Percentiles rank a stretch among this genome's conserved stretches.
phyloP scores from a whole-genome alignment of 2,329 filamentous ascomycete genomes.

The Pseudocercospora vitis region DNA sequence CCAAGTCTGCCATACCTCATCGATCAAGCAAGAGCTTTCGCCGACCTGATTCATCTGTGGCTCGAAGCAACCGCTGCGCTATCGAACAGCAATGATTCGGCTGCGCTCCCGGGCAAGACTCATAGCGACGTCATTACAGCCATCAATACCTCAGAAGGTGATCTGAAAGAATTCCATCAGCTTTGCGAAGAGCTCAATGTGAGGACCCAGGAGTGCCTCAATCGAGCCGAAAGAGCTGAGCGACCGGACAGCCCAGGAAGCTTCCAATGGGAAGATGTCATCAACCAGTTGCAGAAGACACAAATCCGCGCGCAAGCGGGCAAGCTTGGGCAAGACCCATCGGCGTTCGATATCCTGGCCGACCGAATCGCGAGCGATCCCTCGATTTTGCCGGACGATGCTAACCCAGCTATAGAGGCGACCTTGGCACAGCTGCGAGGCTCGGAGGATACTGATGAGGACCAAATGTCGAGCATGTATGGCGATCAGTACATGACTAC shows the following conservation, averaged over 20 bases:
- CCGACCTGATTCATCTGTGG: slow-evolving; percentile 80
- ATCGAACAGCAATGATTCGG: slow-evolving; percentile 21
- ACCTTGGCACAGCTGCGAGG: slow-evolving; percentile 25
- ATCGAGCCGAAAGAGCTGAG: slow-evolving; percentile 54
- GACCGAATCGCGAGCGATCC: slow-evolving; percentile 34
- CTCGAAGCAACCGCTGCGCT: slow-evolving; percentile 53
- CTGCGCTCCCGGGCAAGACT: slow-evolving; percentile 24
- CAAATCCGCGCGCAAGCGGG: slow-evolving; percentile 30
- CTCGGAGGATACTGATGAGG: slow-evolving; percentile 26
- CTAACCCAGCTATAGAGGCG: slow-evolving; percentile 32
- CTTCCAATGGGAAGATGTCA: slow-evolving; percentile 55
- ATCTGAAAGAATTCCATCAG: slow-evolving; percentile 51
- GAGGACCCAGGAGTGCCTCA: slow-evolving; percentile 52
- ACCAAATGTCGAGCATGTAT: slow-evolving; percentile 24
- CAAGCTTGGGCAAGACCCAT: slow-evolving; percentile 24
- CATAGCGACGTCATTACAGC: slow-evolving; percentile 38
- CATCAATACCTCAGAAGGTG: slow-evolving; percentile 42
- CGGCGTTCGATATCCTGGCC: slow-evolving; percentile 27
- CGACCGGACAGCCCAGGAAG: slow-evolving; percentile 50
- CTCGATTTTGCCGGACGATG: slow-evolving; percentile 30
- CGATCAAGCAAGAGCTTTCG: slow-evolving; percentile 82
- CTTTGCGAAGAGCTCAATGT: slow-evolving; percentile 50
- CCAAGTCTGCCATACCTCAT: slow-evolving; percentile 90
- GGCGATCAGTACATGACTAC: slow-evolving; percentile 18
- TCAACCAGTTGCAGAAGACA: slow-evolving; percentile 44